Evolutionary conservation across 208 protist genomes (phyloP).

Genomic region (Trichomonas tenax): DNA sequence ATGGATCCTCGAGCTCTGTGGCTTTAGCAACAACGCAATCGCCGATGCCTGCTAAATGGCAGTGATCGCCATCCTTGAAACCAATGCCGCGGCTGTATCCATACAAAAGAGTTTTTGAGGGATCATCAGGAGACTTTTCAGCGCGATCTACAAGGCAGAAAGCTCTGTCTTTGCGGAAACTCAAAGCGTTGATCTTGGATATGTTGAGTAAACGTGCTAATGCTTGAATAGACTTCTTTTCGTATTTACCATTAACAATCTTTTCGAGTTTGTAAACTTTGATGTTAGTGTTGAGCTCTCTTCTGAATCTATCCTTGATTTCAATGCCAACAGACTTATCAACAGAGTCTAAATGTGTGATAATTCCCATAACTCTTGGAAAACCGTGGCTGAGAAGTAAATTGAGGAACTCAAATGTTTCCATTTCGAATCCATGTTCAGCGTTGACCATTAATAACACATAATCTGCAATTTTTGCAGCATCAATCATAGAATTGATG

Average conservation of each 20-base stretch:
- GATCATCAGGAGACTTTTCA: constrained; percentile 59
- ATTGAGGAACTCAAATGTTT: constrained; percentile 99
- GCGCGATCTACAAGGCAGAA: constrained; percentile 76
- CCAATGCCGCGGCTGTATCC: constrained; percentile 88
- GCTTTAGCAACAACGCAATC: constrained; percentile 64
- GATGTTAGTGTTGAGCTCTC: background rate
- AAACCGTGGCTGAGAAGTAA: constrained; percentile 91
- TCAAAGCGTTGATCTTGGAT: constrained; percentile 81
- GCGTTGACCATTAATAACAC: constrained; percentile 90
- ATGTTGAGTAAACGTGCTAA: constrained; percentile 86
- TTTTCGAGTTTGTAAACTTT: constrained; percentile 19
- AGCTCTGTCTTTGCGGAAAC: constrained; percentile 85
- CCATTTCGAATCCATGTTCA: constrained; percentile 96
- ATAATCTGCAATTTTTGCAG: constrained; percentile 87
- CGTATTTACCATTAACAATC: background rate
- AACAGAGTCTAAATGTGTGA: constrained; percentile 93
- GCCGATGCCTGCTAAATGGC: constrained; percentile 89
- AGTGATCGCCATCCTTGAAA: constrained; percentile 55
- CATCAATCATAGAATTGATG: constrained; percentile 90
- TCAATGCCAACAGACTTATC: constrained; percentile 51
- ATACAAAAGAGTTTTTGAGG: constrained; percentile 75
- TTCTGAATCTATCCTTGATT: background rate
- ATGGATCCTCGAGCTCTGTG: constrained; percentile 75
- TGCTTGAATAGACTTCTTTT: constrained; percentile 71
- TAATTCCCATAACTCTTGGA: constrained; percentile 87